phyloP scores from a whole-genome alignment of 2,329 filamentous ascomycete genomes.

The Xylariaceae sp. region DNA sequence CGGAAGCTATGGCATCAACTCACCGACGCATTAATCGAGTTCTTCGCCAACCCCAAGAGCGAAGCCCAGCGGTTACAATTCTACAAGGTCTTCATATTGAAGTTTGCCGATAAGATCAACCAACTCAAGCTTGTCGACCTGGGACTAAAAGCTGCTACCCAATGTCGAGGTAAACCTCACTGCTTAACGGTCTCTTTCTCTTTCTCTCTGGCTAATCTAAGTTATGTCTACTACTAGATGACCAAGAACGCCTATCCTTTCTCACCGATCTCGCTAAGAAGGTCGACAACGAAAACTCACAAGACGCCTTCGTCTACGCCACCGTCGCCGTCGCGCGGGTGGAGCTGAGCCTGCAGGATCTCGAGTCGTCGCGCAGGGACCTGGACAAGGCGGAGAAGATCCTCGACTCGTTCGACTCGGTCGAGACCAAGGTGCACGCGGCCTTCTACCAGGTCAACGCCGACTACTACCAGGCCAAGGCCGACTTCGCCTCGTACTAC shows the following conservation, averaged over 20 bases:
- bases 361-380: constrained; percentile 82
- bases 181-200: too few species aligned
- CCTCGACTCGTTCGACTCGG: constrained; percentile 88
- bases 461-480: constrained; percentile 90
- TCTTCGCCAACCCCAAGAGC: constrained; percentile 83
- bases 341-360: constrained; percentile 77
- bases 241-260: constrained; percentile 83
- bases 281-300: constrained; percentile 88
- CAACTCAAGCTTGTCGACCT: constrained; percentile 95
- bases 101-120: constrained; percentile 98
- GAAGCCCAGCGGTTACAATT: constrained; percentile 82
- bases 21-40: constrained; percentile 83
- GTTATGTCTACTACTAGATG: too few species aligned
- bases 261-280: constrained; percentile 81
- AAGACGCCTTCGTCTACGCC: constrained; percentile 95
- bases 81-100: constrained; percentile 93
- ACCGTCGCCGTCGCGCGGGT: constrained; percentile 87
- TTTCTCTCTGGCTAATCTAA: too few species aligned
- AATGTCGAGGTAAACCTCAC: constrained; percentile 70
- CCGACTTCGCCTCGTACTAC: constrained; percentile 96
- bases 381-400: constrained; percentile 86
- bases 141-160: constrained; percentile 81
- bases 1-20: constrained; percentile 99
- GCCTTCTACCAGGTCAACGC: constrained; percentile 96
- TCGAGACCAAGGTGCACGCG: constrained; percentile 94